These are phyloP conservation scores for Porcisia deanei DNA, from an alignment of 208 protist species.

Conservation along the genomic window DNA sequence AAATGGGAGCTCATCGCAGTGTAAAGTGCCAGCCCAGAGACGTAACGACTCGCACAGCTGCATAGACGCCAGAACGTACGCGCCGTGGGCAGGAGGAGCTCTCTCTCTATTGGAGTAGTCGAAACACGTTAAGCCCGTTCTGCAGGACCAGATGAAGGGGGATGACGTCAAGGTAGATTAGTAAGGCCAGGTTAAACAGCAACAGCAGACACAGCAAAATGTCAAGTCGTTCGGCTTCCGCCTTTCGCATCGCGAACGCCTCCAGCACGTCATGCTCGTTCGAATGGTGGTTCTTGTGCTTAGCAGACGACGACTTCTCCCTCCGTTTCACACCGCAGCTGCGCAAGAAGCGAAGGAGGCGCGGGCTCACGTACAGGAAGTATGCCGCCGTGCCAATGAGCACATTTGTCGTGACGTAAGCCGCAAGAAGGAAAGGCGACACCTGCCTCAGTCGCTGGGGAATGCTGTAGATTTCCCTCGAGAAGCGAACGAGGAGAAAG, in stretches of 20 bases:
- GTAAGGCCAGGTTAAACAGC: conserved; percentile 37
- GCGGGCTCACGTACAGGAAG: conserved; percentile 57
- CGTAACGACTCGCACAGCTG: neutral
- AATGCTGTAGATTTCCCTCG: conserved; percentile 51
- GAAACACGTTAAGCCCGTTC: conserved; percentile 36
- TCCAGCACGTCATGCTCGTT: conserved; percentile 36
- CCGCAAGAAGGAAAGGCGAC: conserved; percentile 20
- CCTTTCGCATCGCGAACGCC: conserved; percentile 40
- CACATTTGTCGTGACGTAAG: conserved; percentile 45
- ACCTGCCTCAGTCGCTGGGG: conserved; percentile 43
- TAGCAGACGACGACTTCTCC: neutral
- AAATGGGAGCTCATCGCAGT: neutral
- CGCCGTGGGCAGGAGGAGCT: neutral
- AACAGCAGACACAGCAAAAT: conserved; percentile 38
- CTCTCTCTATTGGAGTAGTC: conserved; percentile 34
- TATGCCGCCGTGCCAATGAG: conserved; percentile 39
- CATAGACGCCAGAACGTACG: neutral
- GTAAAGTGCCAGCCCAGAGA: neutral
- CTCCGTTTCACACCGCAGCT: neutral
- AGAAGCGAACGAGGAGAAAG: conserved; percentile 58
- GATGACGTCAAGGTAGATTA: conserved; percentile 44
- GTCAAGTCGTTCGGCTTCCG: conserved; percentile 44
- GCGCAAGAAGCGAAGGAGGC: conserved; percentile 21
- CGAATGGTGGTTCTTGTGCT: neutral
- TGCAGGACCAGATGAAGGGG: conserved; percentile 40